Base-by-base conservation (phyloP, 2,329 filamentous ascomycete genomes). In the Madurella fahalii region DNA sequence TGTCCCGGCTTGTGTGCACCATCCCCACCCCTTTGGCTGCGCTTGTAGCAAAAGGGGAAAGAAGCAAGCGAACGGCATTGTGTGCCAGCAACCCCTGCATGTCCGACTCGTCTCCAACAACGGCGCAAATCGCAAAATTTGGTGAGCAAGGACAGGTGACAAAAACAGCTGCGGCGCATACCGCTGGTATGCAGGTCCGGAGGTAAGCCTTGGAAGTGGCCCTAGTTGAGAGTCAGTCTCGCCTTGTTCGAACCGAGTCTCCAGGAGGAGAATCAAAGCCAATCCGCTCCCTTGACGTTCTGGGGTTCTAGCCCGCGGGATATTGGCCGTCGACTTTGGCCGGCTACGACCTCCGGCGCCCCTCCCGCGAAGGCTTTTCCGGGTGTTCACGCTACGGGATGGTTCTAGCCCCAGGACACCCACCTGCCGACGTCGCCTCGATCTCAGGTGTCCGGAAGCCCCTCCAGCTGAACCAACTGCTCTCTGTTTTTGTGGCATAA, bases 21-120 rank as follows among this genome's bases (percentile, higher is more conserved):
- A n/a, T n/a, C 13, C n/a, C 11, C 40, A 40, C 17, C 45, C 46
- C 46, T 45, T 48, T 40, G 45, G 40, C 47, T 39, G 37, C 51
- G 34, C 34, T 37, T 48, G 45, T 20, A 32, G 42, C 37, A 30
- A 40, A 46, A 46, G 17, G 41, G 48, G 32, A 34, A 13, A 51
- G 17, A n/a, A 12, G 37, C 12, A 9, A 18, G 18, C 32, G 18
- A 13, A 13, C 41, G 25, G 25, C 25, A 25, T 25, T 25, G 25
- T 25, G 25, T 4, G 5, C 17, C 32, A 13, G 32, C 16, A 39
- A 9, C 50, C 50, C 34, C 20, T 49, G n/a, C 37, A 41, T 45
- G 13, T 5, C 41, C 34, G 13, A 12, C 34, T 15, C 34, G 13
- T 37, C 34, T 12, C 9, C 11, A 12, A 15, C 34, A 37, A 11